Evolutionary conservation across 2,329 filamentous ascomycete species (phyloP).

Genomic region (Penicillium vulpinum): DNA sequence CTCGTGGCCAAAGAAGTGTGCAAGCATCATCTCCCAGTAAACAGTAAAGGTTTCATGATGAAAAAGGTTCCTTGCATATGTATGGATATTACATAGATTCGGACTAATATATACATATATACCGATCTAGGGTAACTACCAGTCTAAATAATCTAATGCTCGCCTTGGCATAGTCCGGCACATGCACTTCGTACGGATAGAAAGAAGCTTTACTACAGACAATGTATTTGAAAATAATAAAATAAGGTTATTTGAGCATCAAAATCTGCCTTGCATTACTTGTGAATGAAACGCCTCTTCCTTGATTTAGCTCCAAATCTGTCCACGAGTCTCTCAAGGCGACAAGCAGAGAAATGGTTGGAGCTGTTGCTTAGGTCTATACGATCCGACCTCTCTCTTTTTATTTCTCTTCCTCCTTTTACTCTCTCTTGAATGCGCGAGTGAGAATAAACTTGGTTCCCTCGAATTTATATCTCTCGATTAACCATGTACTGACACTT

Average conservation of each 20-base stretch:
- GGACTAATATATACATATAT: not conserved
- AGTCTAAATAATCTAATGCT: not conserved
- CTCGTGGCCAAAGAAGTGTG: not conserved
- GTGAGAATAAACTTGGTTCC: no score
- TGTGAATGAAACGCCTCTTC: no score
- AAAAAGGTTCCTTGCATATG: not conserved
- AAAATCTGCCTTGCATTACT: no score
- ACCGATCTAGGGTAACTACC: not conserved
- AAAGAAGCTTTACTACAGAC: not conserved
- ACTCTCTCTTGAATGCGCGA: no score
- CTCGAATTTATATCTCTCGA: conserved; percentile 65
- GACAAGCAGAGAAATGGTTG: no score
- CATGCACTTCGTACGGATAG: not conserved
- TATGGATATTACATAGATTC: not conserved
- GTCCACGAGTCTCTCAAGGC: no score
- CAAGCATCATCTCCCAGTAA: not conserved
- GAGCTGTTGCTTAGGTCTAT: no score
- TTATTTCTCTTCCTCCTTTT: no score
- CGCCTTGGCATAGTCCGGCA: not conserved
- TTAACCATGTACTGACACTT: conserved; percentile 38
- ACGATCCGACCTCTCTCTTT: no score
- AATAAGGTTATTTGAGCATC: no score
- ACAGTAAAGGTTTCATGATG: not conserved
- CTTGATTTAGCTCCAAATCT: no score
- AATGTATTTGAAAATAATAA: no score